Evolutionary conservation across 169 alveolate genomes (phyloP), one percentile per base, ranked within the genome.

Genomic region (Miamiensis avidus): DNA sequence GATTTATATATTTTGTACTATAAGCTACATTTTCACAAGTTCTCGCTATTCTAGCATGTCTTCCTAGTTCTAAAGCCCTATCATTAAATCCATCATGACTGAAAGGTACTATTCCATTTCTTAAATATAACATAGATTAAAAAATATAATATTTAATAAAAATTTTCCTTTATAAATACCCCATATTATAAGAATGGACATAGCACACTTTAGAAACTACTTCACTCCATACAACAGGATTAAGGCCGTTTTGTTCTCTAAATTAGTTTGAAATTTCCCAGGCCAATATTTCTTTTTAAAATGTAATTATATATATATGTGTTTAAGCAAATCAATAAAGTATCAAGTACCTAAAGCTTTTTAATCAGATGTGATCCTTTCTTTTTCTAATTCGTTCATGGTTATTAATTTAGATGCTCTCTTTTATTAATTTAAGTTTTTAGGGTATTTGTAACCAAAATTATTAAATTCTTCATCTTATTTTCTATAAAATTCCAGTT

Each of bases 11-110:
- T 49, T 86, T 83, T 31, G 74, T 65, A 81, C 90, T 90, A 83
- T 86, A 93, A 33, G 96, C 96, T 49, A 95, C 96, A 83, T 95
- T 95, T 83, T 95, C 98, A 74, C 93, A 88, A 76, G 94, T 93
- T 11, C 90, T 76, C 65, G 91, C 81, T 69, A 77, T 86, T 77
- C 78, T 79, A 82, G 93, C 92, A 11, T 95, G 94, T 31, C 92
- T 94, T 84, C 87, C 65, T 49, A 83, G 75, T 20, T 49, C 69
- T 11, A 49, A 11, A 73, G 90, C 89, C 86, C 98, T 89, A 29
- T 89, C 93, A 28, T 95, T 76, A 87, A 95, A 95, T 25, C 98
- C 98, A 69, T 93, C 93, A 88, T 95, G 98, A 0, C 96, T 95
- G 82, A 95, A 89, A n/a, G 97, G 96, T 11, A 90, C 95, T 79